Evolutionary conservation across 2,329 filamentous ascomycete genomes (phyloP), one percentile per base, ranked within the genome.

Genomic region (Graphilbum sp.): DNA sequence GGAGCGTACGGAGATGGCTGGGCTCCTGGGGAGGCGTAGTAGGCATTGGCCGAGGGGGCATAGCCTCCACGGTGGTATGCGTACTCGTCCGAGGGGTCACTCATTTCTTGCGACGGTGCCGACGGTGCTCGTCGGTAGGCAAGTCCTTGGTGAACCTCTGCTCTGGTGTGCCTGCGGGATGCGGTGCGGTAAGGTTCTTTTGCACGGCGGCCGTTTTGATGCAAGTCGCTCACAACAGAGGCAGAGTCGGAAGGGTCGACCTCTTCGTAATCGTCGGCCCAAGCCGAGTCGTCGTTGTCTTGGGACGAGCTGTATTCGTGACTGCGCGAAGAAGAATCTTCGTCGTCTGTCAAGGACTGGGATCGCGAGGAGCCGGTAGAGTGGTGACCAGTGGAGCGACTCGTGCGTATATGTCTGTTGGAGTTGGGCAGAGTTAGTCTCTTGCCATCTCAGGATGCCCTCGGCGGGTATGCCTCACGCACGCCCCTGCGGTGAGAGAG

Each of bases 41-140:
- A 55, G 12, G 41, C 41, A 30, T 39, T 34, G 18, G 35, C 15
- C 16, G 51, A 42, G 44, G 51, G 50, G 32, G 49, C 50, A 41
- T 52, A 54, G 44, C 46, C 49, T 24, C 56, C 51, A 41, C 48
- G 47, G 43, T 56, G 61, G 41, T 45, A 55, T 44, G 60, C 56
- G 52, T 68, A 77, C n/a, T 81, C 74, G 19, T 82, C 74, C 17
- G 64, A 64, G 27, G 69, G 69, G 53, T 80, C 78, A 54, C 68
- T 80, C 61, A 72, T 70, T 39, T 72, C 54, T 61, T 57, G 57
- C 46, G 62, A 46, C 56, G 59, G 50, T 50, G 60, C 45, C 5
- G 21, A 24, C 21, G 21, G 21, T 52, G 61, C 44, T 9, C 47
- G 27, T 33, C 43, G 34, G 32, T 46, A 24, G 11, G 5, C 21